Conservation (phyloP, 805 yeast species). For the Candida michaelii region DNA sequence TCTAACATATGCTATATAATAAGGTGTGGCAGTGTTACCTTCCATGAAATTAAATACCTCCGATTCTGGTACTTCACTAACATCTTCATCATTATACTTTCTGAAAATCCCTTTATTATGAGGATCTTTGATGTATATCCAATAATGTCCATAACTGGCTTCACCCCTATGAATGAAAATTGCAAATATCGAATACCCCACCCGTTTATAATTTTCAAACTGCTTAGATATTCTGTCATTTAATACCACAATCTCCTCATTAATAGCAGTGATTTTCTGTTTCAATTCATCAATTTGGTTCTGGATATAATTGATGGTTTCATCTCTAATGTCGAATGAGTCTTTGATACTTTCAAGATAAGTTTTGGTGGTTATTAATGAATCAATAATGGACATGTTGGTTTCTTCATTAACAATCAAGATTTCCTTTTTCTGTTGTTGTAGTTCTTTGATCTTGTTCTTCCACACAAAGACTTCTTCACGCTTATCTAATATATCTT, state of each 20-base stretch:
- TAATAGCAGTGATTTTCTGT: conserved; percentile 42
- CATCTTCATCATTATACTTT: conserved; percentile 93
- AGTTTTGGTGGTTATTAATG: conserved; percentile 53
- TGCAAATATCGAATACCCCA: conserved; percentile 85
- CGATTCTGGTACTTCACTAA: conserved; percentile 67
- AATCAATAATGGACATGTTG: conserved; percentile 35
- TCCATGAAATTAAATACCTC: conserved; percentile 67
- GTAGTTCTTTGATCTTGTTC: conserved; percentile 46
- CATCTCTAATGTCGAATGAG: conserved; percentile 38
- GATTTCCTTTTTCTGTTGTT: conserved; percentile 42
- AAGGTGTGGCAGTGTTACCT: conserved; percentile 89
- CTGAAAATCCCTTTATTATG: conserved; percentile 64
- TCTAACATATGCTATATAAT: conserved; percentile 80
- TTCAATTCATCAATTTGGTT: conserved; percentile 48
- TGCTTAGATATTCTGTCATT: conserved; percentile 54
- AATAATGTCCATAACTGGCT: conserved; percentile 95
- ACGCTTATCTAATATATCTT: conserved; percentile 50
- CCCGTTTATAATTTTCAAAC: conserved; percentile 57
- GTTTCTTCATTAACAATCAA: conserved; percentile 40
- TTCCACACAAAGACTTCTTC: conserved; percentile 65
- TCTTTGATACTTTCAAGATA: conserved; percentile 50
- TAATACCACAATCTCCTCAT: conserved; percentile 42
- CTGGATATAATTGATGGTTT: conserved; percentile 49
- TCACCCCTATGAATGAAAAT: conserved; percentile 94
- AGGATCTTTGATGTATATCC: conserved; percentile 88